Evolutionary conservation across 371 early-diverging fungal species (phyloP).

Genomic region (Mortierella sp.): DNA sequence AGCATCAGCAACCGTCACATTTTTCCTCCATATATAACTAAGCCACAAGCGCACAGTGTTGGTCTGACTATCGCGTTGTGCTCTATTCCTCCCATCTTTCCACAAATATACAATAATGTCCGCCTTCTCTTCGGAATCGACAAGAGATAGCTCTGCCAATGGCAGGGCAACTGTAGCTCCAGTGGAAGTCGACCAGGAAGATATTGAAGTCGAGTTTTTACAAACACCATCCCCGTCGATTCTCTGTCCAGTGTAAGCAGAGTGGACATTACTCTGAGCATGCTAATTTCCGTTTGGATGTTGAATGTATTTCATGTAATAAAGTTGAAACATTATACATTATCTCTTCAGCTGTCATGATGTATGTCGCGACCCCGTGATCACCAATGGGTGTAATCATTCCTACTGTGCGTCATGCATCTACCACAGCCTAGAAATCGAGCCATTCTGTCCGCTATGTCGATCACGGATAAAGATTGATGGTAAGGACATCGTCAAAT

Average conservation of each 20-base stretch:
- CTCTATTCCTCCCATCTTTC: neutral
- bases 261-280: neutral
- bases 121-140: slow-evolving; percentile 35
- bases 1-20: slow-evolving; percentile 26
- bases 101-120: slow-evolving; percentile 22
- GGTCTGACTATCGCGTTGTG: neutral
- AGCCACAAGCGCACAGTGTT: neutral
- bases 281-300: neutral
- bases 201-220: slow-evolving; percentile 59
- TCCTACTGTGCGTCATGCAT: slow-evolving; percentile 70
- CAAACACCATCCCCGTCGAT: slow-evolving; percentile 62
- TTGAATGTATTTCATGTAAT: slow-evolving; percentile 7
- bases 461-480: slow-evolving; percentile 59
- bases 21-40: slow-evolving; percentile 4
- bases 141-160: neutral
- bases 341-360: slow-evolving; percentile 64
- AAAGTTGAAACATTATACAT: neutral
- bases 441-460: slow-evolving; percentile 73
- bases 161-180: neutral
- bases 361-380: slow-evolving; percentile 69
- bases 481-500: slow-evolving; percentile 47
- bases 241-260: slow-evolving; percentile 64
- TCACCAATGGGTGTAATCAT: slow-evolving; percentile 71
- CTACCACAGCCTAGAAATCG: slow-evolving; percentile 63
- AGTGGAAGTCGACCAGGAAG: slow-evolving; percentile 29